A percentile compares a stretch with the other conserved stretches of the same genome.
These are phyloP conservation scores for Closterium sp. DNA, from an alignment of 139 green algal species.

Conservation along the genomic window DNA sequence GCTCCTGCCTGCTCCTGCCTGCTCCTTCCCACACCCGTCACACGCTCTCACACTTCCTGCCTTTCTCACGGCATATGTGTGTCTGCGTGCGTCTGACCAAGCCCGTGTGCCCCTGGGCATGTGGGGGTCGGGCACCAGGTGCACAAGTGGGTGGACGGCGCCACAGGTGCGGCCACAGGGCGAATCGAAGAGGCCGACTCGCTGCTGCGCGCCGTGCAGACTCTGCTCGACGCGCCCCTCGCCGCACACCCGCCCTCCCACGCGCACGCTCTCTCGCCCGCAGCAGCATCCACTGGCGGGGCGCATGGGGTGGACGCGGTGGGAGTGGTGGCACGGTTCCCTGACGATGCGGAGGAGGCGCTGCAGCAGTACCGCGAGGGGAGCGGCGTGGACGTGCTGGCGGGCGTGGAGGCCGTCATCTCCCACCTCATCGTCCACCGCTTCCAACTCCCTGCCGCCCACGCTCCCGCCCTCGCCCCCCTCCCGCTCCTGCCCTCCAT, in stretches of 20 bases:
- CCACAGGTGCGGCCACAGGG: constrained; percentile 37
- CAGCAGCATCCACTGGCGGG: not conserved
- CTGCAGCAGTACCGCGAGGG: constrained; percentile 49
- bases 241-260: not conserved
- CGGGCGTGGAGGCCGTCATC: constrained; percentile 54
- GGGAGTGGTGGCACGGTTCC: constrained; percentile 47
- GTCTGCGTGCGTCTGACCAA: not conserved
- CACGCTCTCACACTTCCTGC: not conserved
- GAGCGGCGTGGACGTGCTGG: constrained; percentile 51
- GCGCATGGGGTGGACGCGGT: constrained; percentile 29
- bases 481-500: constrained; percentile 35
- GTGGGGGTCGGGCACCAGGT: constrained; percentile 10
- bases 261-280: not conserved
- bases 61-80: not conserved
- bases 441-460: constrained; percentile 46
- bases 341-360: constrained; percentile 37
- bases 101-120: not conserved
- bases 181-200: constrained; percentile 21
- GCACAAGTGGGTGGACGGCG: constrained; percentile 41
- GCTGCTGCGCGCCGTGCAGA: constrained; percentile 32
- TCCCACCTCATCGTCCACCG: constrained; percentile 47
- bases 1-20: not conserved
- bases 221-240: not conserved
- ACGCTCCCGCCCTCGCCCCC: constrained; percentile 46
- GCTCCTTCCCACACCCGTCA: not conserved